These are phyloP conservation scores for Amoeboradix gromovi DNA, from an alignment of 371 early-diverging fungal species.

Conservation along the genomic window DNA sequence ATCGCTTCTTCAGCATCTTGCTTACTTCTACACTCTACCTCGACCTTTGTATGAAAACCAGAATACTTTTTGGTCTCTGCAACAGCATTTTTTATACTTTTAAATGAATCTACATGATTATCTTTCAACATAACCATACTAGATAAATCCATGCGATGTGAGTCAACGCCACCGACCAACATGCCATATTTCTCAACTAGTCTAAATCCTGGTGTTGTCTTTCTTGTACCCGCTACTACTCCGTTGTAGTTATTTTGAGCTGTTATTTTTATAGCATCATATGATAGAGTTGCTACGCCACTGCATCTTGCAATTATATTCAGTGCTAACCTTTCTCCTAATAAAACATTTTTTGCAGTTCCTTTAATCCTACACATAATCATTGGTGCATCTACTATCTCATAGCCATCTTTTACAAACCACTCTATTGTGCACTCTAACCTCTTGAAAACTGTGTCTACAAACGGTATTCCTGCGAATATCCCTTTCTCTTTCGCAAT, in stretches of 20 bases:
- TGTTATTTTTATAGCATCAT: constrained; percentile 32
- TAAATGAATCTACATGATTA: constrained; percentile 45
- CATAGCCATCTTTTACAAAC: constrained; percentile 42
- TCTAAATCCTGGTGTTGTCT: constrained; percentile 92
- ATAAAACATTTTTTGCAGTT: constrained; percentile 44
- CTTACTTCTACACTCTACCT: constrained; percentile 73
- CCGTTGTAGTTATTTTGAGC: constrained; percentile 44
- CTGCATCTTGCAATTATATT: constrained; percentile 76
- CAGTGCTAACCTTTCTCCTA: constrained; percentile 76
- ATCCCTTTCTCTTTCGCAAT: constrained; percentile 36
- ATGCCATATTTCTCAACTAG: constrained; percentile 89
- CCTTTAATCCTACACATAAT: constrained; percentile 34
- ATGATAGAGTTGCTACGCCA: constrained; percentile 61
- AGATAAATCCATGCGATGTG: constrained; percentile 81
- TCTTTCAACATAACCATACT: constrained; percentile 96
- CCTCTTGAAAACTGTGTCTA: constrained; percentile 68
- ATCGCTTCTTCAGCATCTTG: constrained; percentile 87
- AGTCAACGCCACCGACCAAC: constrained; percentile 79
- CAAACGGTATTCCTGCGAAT: constrained; percentile 76
- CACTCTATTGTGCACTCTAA: constrained; percentile 70
- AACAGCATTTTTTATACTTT: constrained; percentile 69
- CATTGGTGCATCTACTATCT: constrained; percentile 1
- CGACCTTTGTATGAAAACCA: constrained; percentile 79
- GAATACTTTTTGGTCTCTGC: constrained; percentile 40
- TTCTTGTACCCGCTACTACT: constrained; percentile 75